A percentile compares a stretch with the other conserved stretches of the same genome.
Conservation (phyloP, 108 stramenopile genomes). For the Schizochytrium sp. region DNA sequence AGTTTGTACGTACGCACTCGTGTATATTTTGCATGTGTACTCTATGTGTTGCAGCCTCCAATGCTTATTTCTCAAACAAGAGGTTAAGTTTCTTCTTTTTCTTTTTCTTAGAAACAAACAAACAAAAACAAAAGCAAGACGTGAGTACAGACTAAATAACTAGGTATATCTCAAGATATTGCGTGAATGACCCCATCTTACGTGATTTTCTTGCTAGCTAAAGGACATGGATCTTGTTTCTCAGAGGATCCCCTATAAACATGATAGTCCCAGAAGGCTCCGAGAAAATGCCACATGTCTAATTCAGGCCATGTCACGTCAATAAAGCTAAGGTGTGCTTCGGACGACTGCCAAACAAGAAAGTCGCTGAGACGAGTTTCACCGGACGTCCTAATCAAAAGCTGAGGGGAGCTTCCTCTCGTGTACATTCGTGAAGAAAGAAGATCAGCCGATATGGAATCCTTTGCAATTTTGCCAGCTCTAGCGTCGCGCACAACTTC, state of each 20-base stretch:
- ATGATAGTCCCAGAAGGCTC: conserved; percentile 34
- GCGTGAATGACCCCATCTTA: not conserved
- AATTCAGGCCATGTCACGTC: conserved; percentile 93
- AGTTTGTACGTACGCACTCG: too few relatives aligned
- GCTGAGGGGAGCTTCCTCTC: conserved; percentile 77
- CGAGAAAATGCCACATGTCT: conserved; percentile 78
- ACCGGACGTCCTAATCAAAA: conserved; percentile 93
- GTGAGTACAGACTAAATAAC: too few relatives aligned
- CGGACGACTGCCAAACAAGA: conserved; percentile 92
- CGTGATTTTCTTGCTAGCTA: not conserved
- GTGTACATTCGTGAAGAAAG: conserved; percentile 77
- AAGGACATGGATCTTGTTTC: not conserved
- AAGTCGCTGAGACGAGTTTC: conserved; percentile 94
- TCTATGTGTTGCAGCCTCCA: too few relatives aligned
- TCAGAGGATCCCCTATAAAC: not conserved
- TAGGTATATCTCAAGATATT: not conserved
- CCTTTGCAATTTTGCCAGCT: conserved; percentile 70
- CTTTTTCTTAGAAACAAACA: too few relatives aligned
- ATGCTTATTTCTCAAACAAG: too few relatives aligned
- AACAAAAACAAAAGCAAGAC: too few relatives aligned
- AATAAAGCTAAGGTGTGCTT: conserved; percentile 93
- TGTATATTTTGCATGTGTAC: too few relatives aligned
- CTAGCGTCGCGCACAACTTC: conserved; percentile 59
- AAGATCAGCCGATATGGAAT: conserved; percentile 76
- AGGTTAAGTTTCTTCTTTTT: too few relatives aligned